A percentile compares a stretch with the other conserved stretches of the same genome.
Conservation (phyloP, 2,329 filamentous ascomycete species). For the Pseudofabraea citricarpa region DNA sequence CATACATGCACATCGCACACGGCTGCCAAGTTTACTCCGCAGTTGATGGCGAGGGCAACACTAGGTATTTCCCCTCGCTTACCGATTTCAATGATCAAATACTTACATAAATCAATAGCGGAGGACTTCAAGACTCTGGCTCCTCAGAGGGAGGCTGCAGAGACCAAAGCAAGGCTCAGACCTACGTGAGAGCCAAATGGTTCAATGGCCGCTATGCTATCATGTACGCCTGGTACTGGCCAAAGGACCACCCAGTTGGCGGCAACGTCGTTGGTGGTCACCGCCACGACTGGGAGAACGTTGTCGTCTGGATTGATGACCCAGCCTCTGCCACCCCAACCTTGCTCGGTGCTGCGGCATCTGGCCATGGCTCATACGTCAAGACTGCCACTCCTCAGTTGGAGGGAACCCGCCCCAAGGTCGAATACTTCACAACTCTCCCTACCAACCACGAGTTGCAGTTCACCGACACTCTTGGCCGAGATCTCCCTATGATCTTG, state of each 20-base stretch:
- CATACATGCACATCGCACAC: conserved; percentile 19
- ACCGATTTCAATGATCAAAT: background rate
- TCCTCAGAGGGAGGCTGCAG: conserved; percentile 13
- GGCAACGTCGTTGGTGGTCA: conserved; percentile 26
- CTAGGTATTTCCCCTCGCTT: background rate
- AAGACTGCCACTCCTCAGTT: background rate
- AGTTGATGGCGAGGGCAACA: conserved; percentile 14
- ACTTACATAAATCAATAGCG: conserved; percentile 15
- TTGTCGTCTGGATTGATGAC: conserved; percentile 30
- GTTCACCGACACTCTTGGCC: conserved; percentile 27
- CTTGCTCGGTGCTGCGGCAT: conserved; percentile 32
- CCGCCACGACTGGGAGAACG: conserved; percentile 37
- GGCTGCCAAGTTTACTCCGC: conserved; percentile 22
- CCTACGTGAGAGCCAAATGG: conserved; percentile 30
- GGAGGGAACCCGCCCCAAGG: background rate
- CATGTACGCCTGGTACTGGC: conserved; percentile 40
- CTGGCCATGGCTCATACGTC: conserved; percentile 27
- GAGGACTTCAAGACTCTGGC: conserved; percentile 30
- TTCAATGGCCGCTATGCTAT: conserved; percentile 29
- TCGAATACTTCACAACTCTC: background rate
- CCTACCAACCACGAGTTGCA: conserved; percentile 29
- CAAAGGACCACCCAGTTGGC: conserved; percentile 32
- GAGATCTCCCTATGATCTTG: conserved; percentile 28
- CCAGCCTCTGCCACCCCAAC: conserved; percentile 17
- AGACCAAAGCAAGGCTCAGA: conserved; percentile 27